phyloP scores from a whole-genome alignment of 805 yeast genomes.

The Wickerhamomyces xylosicus region DNA sequence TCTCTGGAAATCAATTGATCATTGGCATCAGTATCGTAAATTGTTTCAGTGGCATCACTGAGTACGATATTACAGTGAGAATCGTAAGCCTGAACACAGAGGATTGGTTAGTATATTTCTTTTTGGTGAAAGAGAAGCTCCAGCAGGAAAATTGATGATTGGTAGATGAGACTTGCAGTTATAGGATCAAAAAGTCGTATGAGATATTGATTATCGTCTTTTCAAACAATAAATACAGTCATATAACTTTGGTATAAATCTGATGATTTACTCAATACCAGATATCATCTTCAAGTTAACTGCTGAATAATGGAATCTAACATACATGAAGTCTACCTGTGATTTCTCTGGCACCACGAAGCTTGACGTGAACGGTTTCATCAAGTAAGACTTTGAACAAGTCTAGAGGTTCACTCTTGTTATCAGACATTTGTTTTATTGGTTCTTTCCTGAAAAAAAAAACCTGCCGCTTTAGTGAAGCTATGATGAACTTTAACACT shows the following conservation, averaged over 20 bases:
- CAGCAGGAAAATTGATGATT: neutral
- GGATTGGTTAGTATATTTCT: slow-evolving; percentile 2
- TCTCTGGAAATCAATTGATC: slow-evolving; percentile 21
- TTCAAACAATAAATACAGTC: too few relatives aligned
- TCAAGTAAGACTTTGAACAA: slow-evolving; percentile 78
- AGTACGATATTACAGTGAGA: slow-evolving; percentile 94
- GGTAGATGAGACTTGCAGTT: too few relatives aligned
- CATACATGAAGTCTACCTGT: slow-evolving; percentile 76
- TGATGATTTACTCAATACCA: too few relatives aligned
- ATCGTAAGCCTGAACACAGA: slow-evolving; percentile 58
- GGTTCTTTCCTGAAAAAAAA: neutral
- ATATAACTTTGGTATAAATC: too few relatives aligned
- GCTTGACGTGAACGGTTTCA: slow-evolving; percentile 76
- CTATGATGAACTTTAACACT: neutral
- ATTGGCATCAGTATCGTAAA: slow-evolving; percentile 42
- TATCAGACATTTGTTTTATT: slow-evolving; percentile 7
- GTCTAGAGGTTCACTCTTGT: slow-evolving; percentile 71
- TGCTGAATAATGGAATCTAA: slow-evolving; percentile 2
- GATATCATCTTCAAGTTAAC: too few relatives aligned
- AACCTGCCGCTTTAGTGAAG: neutral
- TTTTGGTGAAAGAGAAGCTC: too few relatives aligned
- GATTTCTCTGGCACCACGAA: slow-evolving; percentile 91
- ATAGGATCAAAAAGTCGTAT: too few relatives aligned
- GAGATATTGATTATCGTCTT: too few relatives aligned
- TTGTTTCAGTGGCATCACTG: slow-evolving; percentile 84